Evolutionary conservation across 2,329 filamentous ascomycete genomes (phyloP), one percentile per base, ranked within the genome.

Genomic region (Epicoccum sorghinum): DNA sequence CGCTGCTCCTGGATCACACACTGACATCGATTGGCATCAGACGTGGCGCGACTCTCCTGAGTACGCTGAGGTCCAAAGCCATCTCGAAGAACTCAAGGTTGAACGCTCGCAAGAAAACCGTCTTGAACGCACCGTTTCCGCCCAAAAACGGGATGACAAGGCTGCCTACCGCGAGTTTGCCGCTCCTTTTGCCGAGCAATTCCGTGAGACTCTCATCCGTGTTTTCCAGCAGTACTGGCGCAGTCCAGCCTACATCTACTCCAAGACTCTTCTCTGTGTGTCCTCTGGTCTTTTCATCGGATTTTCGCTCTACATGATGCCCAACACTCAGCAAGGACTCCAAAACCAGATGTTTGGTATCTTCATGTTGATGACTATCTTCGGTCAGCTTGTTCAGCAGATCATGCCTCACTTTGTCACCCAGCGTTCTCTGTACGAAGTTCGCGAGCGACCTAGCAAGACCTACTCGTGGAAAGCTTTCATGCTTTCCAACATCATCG

Each of bases 171-270:
- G 85, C 57, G 90, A 96, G 72, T 96, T 96, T 57, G 92, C 92
- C 3, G 89, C 90, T 4, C 85, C 89, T 0, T 91, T 96, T 70
- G 67, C 62, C 36, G 68, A 79, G 7, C 92, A 96, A 74, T 78
- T 93, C 37, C 78, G 76, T 51, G 82, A 87, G 68, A 89, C 91
- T 52, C 82, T 85, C 14, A 73, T 83, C 61, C 90, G 92, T 67
- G 89, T 95, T 24, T 95, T 95, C 80, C 85, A 93, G 70, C 91
- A 96, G 73, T 96, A 95, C 82, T 96, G 92, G 91, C 89, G 92
- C 56, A 93, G 88, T 0, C 92, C 92, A 0, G 83, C 87, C 4
- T 96, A 96, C 79, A 93, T 96, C 74, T 96, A 93, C 79, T 88
- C 89, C 66, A 96, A 96, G 80, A 72, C 82, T 0, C 78, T 82